Evolutionary conservation across 495 filamentous ascomycete species (phyloP), one percentile per base, ranked within the genome.

Genomic region (Neurospora discreta): DNA sequence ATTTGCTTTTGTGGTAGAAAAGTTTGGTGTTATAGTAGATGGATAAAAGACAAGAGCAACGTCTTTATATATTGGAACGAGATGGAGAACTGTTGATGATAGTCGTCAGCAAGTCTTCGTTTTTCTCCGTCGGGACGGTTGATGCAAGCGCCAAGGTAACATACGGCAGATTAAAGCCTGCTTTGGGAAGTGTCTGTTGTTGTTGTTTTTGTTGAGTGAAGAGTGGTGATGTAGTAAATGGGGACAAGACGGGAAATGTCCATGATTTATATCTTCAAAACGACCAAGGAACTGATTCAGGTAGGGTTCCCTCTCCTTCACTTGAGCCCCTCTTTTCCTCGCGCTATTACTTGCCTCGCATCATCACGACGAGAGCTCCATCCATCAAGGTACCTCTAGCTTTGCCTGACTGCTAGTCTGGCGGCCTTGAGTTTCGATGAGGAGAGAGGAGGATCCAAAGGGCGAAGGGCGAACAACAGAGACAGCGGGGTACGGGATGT

Each of bases 1-100:
- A 72, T 71, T 26, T 69, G 42, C 70, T 42, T 74, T 18, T 68
- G 38, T 72, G 69, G 20, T 39, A 65, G 10, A 26, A 39, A 70
- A 1, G 23, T 36, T 38, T 44, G 68, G 40, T 44, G 26, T 43
- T 65, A 68, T 65, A 33, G 39, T 52, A 5, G 20, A 26, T 43
- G 42, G 13, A 60, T 26, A 18, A 65, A 65, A 65, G 52, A 65
- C 52, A 26, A 65, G 26, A 65, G 5, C 3, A 9, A 65, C 52
- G 52, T 65, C 52, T 65, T 65, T 65, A 33, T 65, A 60, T 58
- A 15, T 58, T 20, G 44, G 20, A 15, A 41, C 13, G 40, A 16
- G 65, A 9, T 15, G 15, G 40, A 68, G 16, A 15, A 15, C n/a
- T 69, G 42, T 52, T 18, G 43, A n/a, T n/a, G n/a, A n/a, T n/a